phyloP scores from a whole-genome alignment of 257 asterid genomes.

The Nicotiana tabacum region DNA sequence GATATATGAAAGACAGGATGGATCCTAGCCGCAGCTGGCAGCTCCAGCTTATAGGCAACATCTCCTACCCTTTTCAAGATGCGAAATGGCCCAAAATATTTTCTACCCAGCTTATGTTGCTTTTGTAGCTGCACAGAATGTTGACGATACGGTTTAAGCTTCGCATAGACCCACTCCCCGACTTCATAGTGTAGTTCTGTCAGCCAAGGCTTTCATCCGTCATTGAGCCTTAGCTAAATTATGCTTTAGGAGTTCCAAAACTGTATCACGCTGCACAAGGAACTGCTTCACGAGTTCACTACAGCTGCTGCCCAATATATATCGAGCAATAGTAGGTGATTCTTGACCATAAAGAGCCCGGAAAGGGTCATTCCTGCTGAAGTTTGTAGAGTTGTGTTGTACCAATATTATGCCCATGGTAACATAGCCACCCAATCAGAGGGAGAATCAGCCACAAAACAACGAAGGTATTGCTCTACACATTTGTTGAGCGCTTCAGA shows the following conservation, averaged over 20 bases:
- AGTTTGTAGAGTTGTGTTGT: too few relatives aligned
- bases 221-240: neutral
- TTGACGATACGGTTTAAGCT: neutral
- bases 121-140: neutral
- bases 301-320: neutral
- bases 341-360: too few relatives aligned
- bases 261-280: neutral
- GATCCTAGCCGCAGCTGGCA: neutral
- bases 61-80: neutral
- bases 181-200: neutral
- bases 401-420: too few relatives aligned
- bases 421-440: too few relatives aligned
- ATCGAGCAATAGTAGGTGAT: neutral
- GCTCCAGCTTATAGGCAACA: neutral
- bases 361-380: too few relatives aligned
- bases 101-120: neutral
- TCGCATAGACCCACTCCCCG: neutral
- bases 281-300: neutral
- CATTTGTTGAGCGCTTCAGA: too few relatives aligned
- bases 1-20: neutral
- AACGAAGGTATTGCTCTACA: too few relatives aligned
- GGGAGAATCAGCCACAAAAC: too few relatives aligned
- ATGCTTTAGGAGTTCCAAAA: neutral
- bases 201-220: neutral
- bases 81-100: neutral